Percentiles rank a stretch among this genome's conserved stretches.
These are phyloP conservation scores for Nissolia schottii DNA, from an alignment of 306 rosid genomes.

Conservation along the genomic window DNA sequence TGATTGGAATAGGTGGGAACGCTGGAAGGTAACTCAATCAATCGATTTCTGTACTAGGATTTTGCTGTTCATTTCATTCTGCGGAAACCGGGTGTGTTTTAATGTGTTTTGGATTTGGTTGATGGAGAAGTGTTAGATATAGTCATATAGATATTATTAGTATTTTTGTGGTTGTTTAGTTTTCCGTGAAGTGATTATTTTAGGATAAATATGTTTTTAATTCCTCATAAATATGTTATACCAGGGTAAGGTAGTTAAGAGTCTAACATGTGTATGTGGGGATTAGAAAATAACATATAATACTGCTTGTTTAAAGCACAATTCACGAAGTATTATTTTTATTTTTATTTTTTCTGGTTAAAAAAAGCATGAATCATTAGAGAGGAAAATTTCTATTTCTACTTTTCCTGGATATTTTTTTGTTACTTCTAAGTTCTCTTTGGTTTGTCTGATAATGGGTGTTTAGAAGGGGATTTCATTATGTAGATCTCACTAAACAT, in stretches of 20 bases:
- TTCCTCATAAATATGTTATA: background rate
- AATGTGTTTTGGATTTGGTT: background rate
- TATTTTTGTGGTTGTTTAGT: background rate
- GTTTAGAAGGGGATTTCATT: background rate
- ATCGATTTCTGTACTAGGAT: background rate
- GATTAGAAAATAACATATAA: background rate
- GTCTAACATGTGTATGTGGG: background rate
- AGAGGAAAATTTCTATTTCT: background rate
- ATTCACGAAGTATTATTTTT: background rate
- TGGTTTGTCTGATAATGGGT: background rate
- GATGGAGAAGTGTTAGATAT: background rate
- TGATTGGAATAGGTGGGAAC: constrained; percentile 70
- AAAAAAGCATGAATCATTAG: background rate
- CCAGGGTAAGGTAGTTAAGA: background rate
- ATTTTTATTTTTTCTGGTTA: background rate
- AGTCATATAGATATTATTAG: background rate
- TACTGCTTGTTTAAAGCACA: background rate
- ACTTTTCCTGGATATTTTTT: background rate
- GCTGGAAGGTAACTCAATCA: constrained; percentile 71
- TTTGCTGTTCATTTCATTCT: constrained; percentile 18
- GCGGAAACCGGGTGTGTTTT: no score
- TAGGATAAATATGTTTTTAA: no score
- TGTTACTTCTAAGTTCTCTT: background rate
- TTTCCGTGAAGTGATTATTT: background rate
- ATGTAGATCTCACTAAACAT: no score